Evolutionary conservation across 352 stramenopile species (phyloP), one percentile per base, ranked within the genome.

Genomic region (Pythium periplocum): DNA sequence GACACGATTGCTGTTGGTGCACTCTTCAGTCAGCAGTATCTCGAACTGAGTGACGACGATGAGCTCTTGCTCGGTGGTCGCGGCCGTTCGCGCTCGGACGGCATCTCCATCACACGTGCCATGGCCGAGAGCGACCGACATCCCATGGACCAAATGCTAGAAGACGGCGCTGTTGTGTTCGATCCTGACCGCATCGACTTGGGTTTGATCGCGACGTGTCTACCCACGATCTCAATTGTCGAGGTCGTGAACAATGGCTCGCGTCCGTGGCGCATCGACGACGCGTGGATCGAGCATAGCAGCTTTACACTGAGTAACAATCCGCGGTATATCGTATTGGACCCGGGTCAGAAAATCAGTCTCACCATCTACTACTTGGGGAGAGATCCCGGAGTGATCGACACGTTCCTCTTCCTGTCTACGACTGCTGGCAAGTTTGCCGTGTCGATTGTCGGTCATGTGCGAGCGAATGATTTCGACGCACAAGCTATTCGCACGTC

Each of bases 371-470:
- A 74, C 4, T 71, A 78, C 48, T 55, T 83, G 6, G 64, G 65
- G 9, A 44, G 51, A 45, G 39, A 64, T 45, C 51, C 57, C 5
- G 41, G 47, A n/a, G 26, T 38, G 12, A 10, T 61, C 6, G 7
- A 70, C 11, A 53, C 63, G 17, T 68, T 60, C 53, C 61, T 86
- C 37, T 61, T 74, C 11, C 43, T 88, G 4, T 51, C 64, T 6
- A 85, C 78, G 11, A 76, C 78, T 3, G 68, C 65, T 1, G 78
- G 78, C 2, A 45, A 72, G 34, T 83, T 88, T 46, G 49, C 66
- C 11, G 38, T 86, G 48, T 52, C 68, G 1, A 69, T 82, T 48
- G 50, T 53, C 12, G 61, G 68, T 51, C 39, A 71, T 32, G 61
- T 75, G 26, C 49, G 45, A 33, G 33, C 57, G 0, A 80, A 78